Evolutionary conservation across 768 basidiomycete species (phyloP), one percentile per base, ranked within the genome.

Genomic region (Nidularia sp.): DNA sequence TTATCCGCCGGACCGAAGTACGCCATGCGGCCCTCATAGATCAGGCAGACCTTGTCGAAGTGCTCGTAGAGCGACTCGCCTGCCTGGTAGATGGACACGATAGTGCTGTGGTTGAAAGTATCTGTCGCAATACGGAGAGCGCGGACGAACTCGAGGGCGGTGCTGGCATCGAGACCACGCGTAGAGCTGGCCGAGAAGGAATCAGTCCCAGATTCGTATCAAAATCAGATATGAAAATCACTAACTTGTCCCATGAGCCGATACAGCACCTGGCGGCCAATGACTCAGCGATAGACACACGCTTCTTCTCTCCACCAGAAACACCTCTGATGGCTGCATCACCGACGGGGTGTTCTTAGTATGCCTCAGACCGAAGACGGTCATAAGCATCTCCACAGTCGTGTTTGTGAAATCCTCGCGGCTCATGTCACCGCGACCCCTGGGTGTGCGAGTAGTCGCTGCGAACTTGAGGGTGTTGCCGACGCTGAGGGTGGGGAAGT

Each of bases 11-110:
- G 80, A 1, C 91, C 91, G 51, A 80, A 92, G 70, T 86, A 93
- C 29, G 81, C 83, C 77, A 86, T 84, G 34, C 74, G 70, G 3
- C 89, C 87, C 53, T 85, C 85, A 66, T 86, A 80, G 60, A 93
- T 77, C 34, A 92, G 80, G 62, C 86, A 84, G 34, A 92, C 86
- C 63, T 91, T 90, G 76, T 91, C 88, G 62, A 92, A 93, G 42
- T 77, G 70, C 18, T 77, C 53, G 53, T 83, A 86, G 0, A 86
- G 62, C 2, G 74, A 73, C 62, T 92, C 88, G 51, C 85, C 85
- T 6, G 88, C 91, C 66, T 93, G 91, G 66, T 93, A 93, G 35
- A 94, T 80, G 0, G 88, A 86, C n/a, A 89, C 87, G 52, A 93
- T 78, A 0, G 85, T 90, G 0, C 85, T 71, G 13, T 66, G 53